Conservation (phyloP, 2,329 filamentous ascomycete species). For the Phialocephala subalpina region DNA sequence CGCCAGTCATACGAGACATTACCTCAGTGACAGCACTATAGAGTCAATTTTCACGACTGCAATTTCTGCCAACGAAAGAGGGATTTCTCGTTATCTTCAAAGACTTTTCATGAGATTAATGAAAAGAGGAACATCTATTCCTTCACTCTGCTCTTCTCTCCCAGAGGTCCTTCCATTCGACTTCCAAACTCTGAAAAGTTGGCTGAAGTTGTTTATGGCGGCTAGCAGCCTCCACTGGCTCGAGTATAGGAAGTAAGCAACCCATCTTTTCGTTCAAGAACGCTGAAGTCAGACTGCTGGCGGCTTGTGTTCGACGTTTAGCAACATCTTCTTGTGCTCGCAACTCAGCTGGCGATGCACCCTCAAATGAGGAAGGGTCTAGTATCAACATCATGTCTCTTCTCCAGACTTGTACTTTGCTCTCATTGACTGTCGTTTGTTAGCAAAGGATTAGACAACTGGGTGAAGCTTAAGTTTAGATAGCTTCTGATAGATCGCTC, state of each 20-base stretch:
- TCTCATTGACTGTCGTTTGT: slow-evolving; percentile 1
- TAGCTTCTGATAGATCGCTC: neutral
- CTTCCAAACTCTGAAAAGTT: neutral
- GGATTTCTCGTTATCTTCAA: too few species aligned
- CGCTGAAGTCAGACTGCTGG: neutral
- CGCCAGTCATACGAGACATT: too few species aligned
- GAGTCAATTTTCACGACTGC: too few species aligned
- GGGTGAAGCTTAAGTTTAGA: neutral
- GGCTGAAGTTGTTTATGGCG: neutral
- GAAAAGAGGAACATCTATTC: too few species aligned
- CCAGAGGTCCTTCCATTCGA: neutral
- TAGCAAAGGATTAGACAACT: neutral
- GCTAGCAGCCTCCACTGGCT: neutral
- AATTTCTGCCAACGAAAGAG: too few species aligned
- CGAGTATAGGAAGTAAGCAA: neutral
- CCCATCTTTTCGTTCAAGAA: neutral
- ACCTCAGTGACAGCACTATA: too few species aligned
- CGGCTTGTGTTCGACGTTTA: neutral
- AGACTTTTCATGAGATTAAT: too few species aligned
- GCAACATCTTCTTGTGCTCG: neutral
- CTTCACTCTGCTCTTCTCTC: neutral
- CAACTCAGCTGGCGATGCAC: neutral
- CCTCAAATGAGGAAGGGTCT: neutral
- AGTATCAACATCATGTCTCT: neutral
- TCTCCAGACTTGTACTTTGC: neutral